Evolutionary conservation across 2,329 filamentous ascomycete genomes (phyloP), one percentile per base, ranked within the genome.

Genomic region (Microcera coccophila): DNA sequence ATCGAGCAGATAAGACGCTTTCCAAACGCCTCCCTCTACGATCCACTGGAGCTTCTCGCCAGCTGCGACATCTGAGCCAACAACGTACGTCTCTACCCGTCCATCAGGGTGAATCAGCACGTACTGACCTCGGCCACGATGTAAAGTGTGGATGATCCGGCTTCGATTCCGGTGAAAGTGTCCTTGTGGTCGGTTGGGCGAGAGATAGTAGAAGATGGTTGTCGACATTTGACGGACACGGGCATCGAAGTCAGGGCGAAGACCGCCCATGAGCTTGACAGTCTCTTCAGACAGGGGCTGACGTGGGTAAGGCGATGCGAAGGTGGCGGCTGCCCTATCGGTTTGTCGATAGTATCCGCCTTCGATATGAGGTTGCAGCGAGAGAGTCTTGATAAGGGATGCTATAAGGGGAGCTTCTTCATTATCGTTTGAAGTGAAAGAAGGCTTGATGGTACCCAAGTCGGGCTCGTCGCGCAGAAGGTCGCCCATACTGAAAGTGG

Each of bases 1-100:
- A 33, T 62, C 53, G 22, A 84, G 60, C 43, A 86, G 55, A 61
- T 75, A 84, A 54, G 73, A 82, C 10, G 75, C 76, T 64, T 86
- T 87, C 59, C 75, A 87, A 60, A 80, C 79, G 4, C 78, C 81
- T 0, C 82, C 82, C 40, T 84, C 79, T 7, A 87, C 82, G 46
- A 84, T 69, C 82, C 82, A 87, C 60, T 85, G 80, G 55, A 83
- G 50, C 58, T 60, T 75, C 67, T 87, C 83, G 1, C 81, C 82
- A 1, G 57, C 62, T 4, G 65, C 67, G 4, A 85, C 64, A 57
- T 82, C 66, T 11, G 68, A 69, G 0, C 82, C 83, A 1, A 86
- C 83, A 3, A 81, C 61, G 52, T 84, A 86, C 5, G 70, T 76
- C 64, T 86, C 82, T n/a, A 85, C 62, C 14, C 71, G 63, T 34